A percentile compares a stretch with the other conserved stretches of the same genome.
Conservation (phyloP, 1,284 basidiomycete species). For the Phlebopus sp. region DNA sequence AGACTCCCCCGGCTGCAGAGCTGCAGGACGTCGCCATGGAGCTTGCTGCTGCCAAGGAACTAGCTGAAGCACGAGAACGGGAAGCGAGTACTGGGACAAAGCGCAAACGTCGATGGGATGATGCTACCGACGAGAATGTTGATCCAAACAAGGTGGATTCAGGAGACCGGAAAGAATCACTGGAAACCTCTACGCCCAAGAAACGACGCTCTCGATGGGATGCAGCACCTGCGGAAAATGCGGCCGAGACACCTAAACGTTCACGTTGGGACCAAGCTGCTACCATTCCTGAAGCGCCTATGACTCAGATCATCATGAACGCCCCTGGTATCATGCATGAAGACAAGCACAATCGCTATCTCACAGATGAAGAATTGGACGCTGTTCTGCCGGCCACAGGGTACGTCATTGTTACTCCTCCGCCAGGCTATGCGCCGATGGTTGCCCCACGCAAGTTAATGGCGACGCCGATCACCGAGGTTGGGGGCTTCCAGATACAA, state of each 20-base stretch:
- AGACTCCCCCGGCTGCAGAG: conserved; percentile 80
- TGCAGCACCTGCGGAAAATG: conserved; percentile 75
- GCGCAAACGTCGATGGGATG: conserved; percentile 89
- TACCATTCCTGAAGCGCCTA: conserved; percentile 53
- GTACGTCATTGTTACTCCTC: conserved; percentile 91
- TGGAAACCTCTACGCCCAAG: conserved; percentile 73
- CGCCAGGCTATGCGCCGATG: conserved; percentile 88
- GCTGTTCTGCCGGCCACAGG: conserved; percentile 84
- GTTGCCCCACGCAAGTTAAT: conserved; percentile 79
- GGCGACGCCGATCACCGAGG: conserved; percentile 68
- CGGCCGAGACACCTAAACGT: conserved; percentile 67
- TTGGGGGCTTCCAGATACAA: conserved; percentile 93
- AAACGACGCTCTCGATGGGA: conserved; percentile 95
- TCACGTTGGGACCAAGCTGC: conserved; percentile 97
- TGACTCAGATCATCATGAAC: conserved; percentile 82
- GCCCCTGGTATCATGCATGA: conserved; percentile 79
- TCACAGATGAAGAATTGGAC: conserved; percentile 95
- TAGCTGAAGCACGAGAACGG: conserved; percentile 36
- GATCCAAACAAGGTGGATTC: conserved; percentile 57
- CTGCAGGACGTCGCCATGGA: conserved; percentile 67
- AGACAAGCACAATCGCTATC: conserved; percentile 92
- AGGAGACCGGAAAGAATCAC: conserved; percentile 68
- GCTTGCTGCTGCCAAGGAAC: conserved; percentile 56
- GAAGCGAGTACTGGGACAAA: conserved; percentile 50
- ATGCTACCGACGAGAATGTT: conserved; percentile 56